phyloP scores from a whole-genome alignment of 2,329 filamentous ascomycete genomes.

The Venturia nashicola region DNA sequence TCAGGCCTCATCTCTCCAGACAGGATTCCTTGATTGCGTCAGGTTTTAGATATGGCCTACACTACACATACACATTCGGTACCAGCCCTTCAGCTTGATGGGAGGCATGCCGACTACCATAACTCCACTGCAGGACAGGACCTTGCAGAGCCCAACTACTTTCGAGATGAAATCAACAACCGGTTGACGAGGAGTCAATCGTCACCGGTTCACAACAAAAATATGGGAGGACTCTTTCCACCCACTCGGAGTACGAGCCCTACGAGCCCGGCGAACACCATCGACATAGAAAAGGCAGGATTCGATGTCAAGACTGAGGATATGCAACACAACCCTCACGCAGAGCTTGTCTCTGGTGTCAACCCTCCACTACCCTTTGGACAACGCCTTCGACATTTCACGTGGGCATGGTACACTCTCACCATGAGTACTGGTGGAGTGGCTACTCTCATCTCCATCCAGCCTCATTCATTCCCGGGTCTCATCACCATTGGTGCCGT shows the following conservation, averaged over 20 bases:
- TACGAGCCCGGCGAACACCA: background rate
- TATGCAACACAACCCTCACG: background rate
- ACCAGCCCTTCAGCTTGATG: background rate
- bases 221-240: background rate
- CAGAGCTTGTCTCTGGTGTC: slow-evolving; percentile 4
- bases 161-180: background rate
- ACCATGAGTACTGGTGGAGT: slow-evolving; percentile 67
- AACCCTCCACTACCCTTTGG: slow-evolving; percentile 19
- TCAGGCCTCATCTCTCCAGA: background rate
- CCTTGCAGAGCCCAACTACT: background rate
- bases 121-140: background rate
- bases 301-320: background rate
- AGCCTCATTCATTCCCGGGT: slow-evolving; percentile 52
- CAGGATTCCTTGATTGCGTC: background rate
- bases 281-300: background rate
- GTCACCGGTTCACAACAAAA: too few relatives aligned
- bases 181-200: background rate
- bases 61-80: background rate
- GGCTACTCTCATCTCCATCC: slow-evolving; percentile 49
- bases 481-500: slow-evolving; percentile 51
- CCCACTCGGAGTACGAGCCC: background rate
- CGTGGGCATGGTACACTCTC: slow-evolving; percentile 59
- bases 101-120: background rate
- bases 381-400: slow-evolving; percentile 45
- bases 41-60: background rate